Evolutionary conservation across 371 early-diverging fungal species (phyloP).

Genomic region (Mucor piriformis): DNA sequence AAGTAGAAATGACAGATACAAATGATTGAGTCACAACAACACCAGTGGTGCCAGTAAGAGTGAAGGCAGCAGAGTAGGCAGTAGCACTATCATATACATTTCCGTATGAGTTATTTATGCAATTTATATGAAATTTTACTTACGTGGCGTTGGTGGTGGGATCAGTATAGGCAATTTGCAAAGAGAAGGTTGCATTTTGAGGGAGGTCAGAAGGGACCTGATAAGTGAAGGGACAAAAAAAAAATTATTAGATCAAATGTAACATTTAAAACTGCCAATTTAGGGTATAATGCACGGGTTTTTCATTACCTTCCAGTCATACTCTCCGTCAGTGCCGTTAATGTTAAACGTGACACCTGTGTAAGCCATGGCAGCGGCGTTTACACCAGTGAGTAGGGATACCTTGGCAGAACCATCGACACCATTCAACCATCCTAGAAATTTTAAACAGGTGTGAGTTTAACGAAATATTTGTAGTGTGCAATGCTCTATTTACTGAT

Average conservation of each 20-base stretch:
- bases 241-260: background rate
- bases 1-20: slow-evolving; percentile 8
- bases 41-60: slow-evolving; percentile 18
- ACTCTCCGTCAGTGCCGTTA: slow-evolving; percentile 22
- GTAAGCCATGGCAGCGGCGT: slow-evolving; percentile 18
- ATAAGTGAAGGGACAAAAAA: background rate
- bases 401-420: slow-evolving; percentile 18
- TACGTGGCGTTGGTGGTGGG: slow-evolving; percentile 15
- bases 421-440: slow-evolving; percentile 38
- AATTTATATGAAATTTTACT: slow-evolving; percentile 4
- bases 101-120: background rate
- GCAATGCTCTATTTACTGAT: no score
- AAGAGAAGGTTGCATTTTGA: slow-evolving; percentile 25
- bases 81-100: slow-evolving; percentile 8
- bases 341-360: slow-evolving; percentile 15
- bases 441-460: no score
- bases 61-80: slow-evolving; percentile 28
- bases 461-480: no score
- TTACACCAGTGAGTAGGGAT: slow-evolving; percentile 23
- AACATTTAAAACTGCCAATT: slow-evolving; percentile 3
- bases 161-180: slow-evolving; percentile 21
- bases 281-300: slow-evolving; percentile 2
- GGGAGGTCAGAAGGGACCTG: slow-evolving; percentile 28
- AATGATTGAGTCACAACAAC: slow-evolving; percentile 14
- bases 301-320: slow-evolving; percentile 30